Conservation (phyloP, 164 flowering plant genomes). For the Liriodendron chinense region DNA sequence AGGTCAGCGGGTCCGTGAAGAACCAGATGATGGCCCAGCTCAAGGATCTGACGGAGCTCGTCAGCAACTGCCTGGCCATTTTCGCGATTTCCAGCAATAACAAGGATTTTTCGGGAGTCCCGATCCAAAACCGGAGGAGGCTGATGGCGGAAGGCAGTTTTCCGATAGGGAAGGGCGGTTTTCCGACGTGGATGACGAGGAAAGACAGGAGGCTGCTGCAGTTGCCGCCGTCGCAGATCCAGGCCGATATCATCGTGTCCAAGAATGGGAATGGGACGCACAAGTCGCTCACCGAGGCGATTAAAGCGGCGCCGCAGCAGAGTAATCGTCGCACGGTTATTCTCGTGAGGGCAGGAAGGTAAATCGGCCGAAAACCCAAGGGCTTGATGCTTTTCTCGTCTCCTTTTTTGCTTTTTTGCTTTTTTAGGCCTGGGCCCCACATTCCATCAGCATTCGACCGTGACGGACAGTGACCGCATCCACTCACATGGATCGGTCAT, state of each 20-base stretch:
- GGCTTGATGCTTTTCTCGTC: background rate
- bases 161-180: slow-evolving; percentile 22
- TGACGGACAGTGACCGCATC: background rate
- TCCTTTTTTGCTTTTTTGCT: background rate
- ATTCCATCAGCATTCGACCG: background rate
- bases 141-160: slow-evolving; percentile 21
- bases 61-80: slow-evolving; percentile 74
- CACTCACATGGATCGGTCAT: background rate
- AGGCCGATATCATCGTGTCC: slow-evolving; percentile 74
- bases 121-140: slow-evolving; percentile 63
- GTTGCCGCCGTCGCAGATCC: slow-evolving; percentile 42
- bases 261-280: slow-evolving; percentile 64
- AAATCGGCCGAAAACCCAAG: slow-evolving; percentile 12
- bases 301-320: slow-evolving; percentile 73
- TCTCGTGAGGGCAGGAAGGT: slow-evolving; percentile 89
- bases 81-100: slow-evolving; percentile 42
- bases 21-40: slow-evolving; percentile 38
- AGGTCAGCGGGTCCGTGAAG: slow-evolving; percentile 47
- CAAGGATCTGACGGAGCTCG: slow-evolving; percentile 43
- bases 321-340: slow-evolving; percentile 64
- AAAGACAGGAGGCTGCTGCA: slow-evolving; percentile 50
- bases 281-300: slow-evolving; percentile 68
- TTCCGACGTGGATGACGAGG: slow-evolving; percentile 63
- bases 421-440: background rate
- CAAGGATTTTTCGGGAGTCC: slow-evolving; percentile 63